These are phyloP conservation scores for Ophiostoma sp. DNA, from an alignment of 2,329 filamentous ascomycete genomes.

Conservation along the genomic window DNA sequence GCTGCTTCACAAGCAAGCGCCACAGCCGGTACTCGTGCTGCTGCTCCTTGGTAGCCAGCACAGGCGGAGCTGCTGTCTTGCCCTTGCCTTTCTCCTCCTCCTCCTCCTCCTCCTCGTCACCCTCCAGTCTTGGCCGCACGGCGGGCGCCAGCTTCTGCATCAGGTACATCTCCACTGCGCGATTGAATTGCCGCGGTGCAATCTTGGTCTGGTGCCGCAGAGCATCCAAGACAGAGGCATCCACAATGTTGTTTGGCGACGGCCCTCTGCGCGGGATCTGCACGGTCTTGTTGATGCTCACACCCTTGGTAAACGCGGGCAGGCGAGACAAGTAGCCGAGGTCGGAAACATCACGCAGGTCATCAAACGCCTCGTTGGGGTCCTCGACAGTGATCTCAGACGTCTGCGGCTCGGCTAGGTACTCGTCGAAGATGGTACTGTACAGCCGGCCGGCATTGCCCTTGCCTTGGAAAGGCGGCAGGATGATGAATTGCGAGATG, in stretches of 20 bases:
- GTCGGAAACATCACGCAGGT: slow-evolving; percentile 71
- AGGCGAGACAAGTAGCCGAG: slow-evolving; percentile 56
- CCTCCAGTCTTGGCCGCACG: slow-evolving; percentile 50
- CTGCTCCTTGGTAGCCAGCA: slow-evolving; percentile 47
- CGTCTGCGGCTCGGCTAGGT: slow-evolving; percentile 62
- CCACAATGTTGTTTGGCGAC: slow-evolving; percentile 52
- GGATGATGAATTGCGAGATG: slow-evolving; percentile 87
- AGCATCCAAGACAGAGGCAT: slow-evolving; percentile 49
- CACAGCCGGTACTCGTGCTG: slow-evolving; percentile 64
- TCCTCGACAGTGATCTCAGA: slow-evolving; percentile 90
- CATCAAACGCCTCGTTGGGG: slow-evolving; percentile 80
- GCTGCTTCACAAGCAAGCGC: slow-evolving; percentile 69
- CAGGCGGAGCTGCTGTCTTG: slow-evolving; percentile 25
- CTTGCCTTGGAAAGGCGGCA: slow-evolving; percentile 78
- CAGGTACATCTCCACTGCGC: slow-evolving; percentile 70
- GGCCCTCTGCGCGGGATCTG: slow-evolving; percentile 45
- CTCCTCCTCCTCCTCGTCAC: slow-evolving; percentile 31
- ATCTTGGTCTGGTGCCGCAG: slow-evolving; percentile 65
- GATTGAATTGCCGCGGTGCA: slow-evolving; percentile 66
- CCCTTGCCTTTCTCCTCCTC: slow-evolving; percentile 23
- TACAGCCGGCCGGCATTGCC: slow-evolving; percentile 80
- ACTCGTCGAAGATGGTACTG: slow-evolving; percentile 66
- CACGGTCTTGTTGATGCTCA: slow-evolving; percentile 51
- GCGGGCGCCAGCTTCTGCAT: slow-evolving; percentile 55
- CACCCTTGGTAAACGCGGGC: slow-evolving; percentile 49